phyloP scores from a whole-genome alignment of 2,329 filamentous ascomycete species.

The Neurospora sp. region DNA sequence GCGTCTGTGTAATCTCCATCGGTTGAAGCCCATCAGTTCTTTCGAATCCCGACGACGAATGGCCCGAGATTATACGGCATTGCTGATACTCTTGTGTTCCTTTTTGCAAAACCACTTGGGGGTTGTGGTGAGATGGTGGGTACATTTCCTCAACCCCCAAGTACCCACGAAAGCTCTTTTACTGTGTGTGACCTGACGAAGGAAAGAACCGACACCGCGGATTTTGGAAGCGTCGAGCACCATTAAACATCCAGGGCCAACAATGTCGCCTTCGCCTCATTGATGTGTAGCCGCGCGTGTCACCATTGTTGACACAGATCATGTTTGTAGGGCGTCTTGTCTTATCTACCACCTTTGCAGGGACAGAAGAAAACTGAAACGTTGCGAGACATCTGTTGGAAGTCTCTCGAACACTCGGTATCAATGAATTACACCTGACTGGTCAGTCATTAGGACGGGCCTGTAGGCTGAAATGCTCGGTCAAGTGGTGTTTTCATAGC shows the following conservation, averaged over 20 bases:
- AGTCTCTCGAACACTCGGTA: background rate
- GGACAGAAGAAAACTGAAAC: background rate
- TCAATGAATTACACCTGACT: background rate
- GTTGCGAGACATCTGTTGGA: background rate
- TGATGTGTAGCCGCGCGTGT: background rate
- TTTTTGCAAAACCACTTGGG: background rate
- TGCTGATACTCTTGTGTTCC: background rate
- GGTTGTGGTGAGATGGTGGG: too few relatives aligned
- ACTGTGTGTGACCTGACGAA: background rate
- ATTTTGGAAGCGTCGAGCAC: background rate
- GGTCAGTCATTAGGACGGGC: background rate
- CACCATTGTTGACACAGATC: background rate
- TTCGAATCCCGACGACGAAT: too few relatives aligned
- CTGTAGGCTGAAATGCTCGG: background rate
- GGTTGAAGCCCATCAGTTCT: too few relatives aligned
- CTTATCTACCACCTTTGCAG: background rate
- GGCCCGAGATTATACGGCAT: too few relatives aligned
- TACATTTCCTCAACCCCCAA: too few relatives aligned
- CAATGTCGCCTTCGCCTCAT: background rate
- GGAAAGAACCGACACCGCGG: background rate
- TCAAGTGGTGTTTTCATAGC: too few relatives aligned
- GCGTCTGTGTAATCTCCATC: too few relatives aligned
- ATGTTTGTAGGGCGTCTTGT: background rate
- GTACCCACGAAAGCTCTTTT: background rate
- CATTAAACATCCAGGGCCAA: background rate